A percentile compares a stretch with the other conserved stretches of the same genome.
phyloP scores from a whole-genome alignment of 2,329 filamentous ascomycete genomes.

The Exophiala sideris region DNA sequence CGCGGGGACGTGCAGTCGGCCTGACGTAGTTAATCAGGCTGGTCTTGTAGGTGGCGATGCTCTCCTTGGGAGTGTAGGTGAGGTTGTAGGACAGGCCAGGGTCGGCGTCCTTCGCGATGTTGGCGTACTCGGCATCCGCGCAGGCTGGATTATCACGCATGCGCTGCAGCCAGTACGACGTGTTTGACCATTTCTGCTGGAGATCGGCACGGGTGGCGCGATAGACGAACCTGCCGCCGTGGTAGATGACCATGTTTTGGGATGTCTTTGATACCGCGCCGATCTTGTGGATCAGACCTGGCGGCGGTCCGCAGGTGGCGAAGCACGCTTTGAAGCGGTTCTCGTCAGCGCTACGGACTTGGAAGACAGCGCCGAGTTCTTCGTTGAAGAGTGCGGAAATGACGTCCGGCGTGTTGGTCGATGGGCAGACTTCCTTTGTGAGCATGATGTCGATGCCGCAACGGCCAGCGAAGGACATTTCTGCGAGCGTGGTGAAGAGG shows the following conservation, averaged over 20 bases:
- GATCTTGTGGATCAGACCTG: constrained; percentile 78
- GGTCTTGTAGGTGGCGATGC: constrained; percentile 33
- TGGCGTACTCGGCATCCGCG: constrained; percentile 76
- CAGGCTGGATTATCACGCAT: constrained; percentile 83
- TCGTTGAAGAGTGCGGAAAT: constrained; percentile 88
- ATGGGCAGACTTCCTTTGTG: constrained; percentile 58
- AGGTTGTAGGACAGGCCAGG: constrained; percentile 83
- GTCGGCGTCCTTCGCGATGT: constrained; percentile 70
- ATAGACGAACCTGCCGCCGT: constrained; percentile 66
- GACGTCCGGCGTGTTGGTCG: constrained; percentile 61
- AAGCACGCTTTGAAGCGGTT: constrained; percentile 85
- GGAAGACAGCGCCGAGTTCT: constrained; percentile 93
- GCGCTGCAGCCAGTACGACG: constrained; percentile 87
- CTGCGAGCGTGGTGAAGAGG: constrained; percentile 80
- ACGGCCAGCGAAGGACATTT: constrained; percentile 98
- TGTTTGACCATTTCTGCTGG: constrained; percentile 84
- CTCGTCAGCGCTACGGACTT: constrained; percentile 81
- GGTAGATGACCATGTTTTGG: constrained; percentile 73
- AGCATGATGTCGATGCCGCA: constrained; percentile 83
- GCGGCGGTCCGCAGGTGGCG: constrained; percentile 80
- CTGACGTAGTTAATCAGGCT: constrained; percentile 59
- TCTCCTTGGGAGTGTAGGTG: constrained; percentile 74
- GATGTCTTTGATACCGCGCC: constrained; percentile 65
- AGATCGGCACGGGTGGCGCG: constrained; percentile 67
- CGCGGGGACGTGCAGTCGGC: constrained; percentile 62